Conservation (phyloP, 805 yeast species). For the Wickerhamomyces xylosicus region DNA sequence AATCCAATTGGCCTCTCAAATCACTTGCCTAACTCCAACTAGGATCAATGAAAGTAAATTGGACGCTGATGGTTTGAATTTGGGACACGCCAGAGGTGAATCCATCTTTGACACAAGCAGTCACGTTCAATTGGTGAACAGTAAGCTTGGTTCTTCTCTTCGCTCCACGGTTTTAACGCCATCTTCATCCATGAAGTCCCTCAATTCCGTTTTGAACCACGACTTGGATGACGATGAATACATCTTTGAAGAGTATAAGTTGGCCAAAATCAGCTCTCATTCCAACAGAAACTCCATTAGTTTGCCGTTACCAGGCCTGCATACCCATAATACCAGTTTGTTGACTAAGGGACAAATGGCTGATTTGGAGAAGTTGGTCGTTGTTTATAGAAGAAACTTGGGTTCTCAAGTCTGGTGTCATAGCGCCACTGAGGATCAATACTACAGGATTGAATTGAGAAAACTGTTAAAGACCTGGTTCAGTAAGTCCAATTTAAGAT, state of each 20-base stretch:
- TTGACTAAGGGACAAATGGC: conserved; percentile 19
- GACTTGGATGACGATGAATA: conserved; percentile 27
- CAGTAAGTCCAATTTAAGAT: conserved; percentile 36
- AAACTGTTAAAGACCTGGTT: conserved; percentile 39
- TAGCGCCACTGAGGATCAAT: conserved; percentile 9
- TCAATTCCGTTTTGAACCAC: conserved; percentile 19
- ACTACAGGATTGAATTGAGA: conserved; percentile 15
- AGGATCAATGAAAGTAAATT: conserved; percentile 22
- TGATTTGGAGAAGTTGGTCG: conserved; percentile 35
- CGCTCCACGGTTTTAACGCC: conserved; percentile 26
- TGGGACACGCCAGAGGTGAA: conserved; percentile 1
- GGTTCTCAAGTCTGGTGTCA: conserved; percentile 16
- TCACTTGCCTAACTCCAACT: conserved; percentile 45
- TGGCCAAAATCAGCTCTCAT: conserved; percentile 31
- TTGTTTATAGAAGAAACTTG: conserved; percentile 43
- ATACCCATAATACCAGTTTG: conserved; percentile 14
- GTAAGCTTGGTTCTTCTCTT: conserved; percentile 29
- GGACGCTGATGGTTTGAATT: conserved; percentile 1
- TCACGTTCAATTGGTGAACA: conserved; percentile 37
- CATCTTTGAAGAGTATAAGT: conserved; percentile 48
- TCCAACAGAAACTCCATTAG: conserved; percentile 31
- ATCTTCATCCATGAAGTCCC: conserved; percentile 22
- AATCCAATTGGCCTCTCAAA: conserved; percentile 50
- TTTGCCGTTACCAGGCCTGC: conserved; percentile 17
- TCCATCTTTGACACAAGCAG: conserved; percentile 8